phyloP scores from a whole-genome alignment of 495 filamentous ascomycete species.

The Bathelium albidoporum region DNA sequence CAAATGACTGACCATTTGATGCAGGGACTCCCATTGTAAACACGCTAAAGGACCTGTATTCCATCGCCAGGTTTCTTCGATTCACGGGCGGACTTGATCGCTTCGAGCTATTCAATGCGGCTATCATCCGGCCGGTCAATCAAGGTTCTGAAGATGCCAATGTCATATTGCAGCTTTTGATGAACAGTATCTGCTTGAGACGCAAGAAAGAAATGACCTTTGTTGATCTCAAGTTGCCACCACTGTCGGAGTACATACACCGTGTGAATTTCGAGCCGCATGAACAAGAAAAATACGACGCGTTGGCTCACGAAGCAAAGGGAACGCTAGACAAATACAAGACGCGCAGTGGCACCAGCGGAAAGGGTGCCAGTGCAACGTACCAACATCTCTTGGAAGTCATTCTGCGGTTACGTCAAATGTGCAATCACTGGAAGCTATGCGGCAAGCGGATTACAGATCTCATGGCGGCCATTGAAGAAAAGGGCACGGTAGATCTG shows the following conservation, averaged over 20 bases:
- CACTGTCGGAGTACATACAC: constrained; percentile 71
- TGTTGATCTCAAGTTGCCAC: constrained; percentile 69
- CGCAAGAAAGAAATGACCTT: constrained; percentile 86
- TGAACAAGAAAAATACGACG: constrained; percentile 72
- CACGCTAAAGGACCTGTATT: constrained; percentile 72
- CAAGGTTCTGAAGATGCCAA: constrained; percentile 48
- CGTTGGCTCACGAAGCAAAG: constrained; percentile 64
- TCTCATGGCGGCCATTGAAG: constrained; percentile 56
- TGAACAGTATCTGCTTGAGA: constrained; percentile 72
- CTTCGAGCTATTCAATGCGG: constrained; percentile 60
- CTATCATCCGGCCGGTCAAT: constrained; percentile 62
- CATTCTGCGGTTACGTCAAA: constrained; percentile 73
- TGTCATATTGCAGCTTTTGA: constrained; percentile 61
- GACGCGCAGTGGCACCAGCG: constrained; percentile 26
- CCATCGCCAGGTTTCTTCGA: constrained; percentile 66
- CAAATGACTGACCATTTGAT: not conserved
- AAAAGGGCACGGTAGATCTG: constrained; percentile 54
- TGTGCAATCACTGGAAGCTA: constrained; percentile 81
- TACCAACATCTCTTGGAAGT: constrained; percentile 70
- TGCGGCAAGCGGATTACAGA: constrained; percentile 62
- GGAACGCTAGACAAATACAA: constrained; percentile 57
- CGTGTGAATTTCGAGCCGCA: constrained; percentile 63
- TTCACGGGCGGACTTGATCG: constrained; percentile 71
- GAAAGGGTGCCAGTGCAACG: constrained; percentile 34
- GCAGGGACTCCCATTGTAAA: constrained; percentile 44